Base-by-base conservation (phyloP, 2,329 filamentous ascomycete species). In the Bipolaris sorokiniana region DNA sequence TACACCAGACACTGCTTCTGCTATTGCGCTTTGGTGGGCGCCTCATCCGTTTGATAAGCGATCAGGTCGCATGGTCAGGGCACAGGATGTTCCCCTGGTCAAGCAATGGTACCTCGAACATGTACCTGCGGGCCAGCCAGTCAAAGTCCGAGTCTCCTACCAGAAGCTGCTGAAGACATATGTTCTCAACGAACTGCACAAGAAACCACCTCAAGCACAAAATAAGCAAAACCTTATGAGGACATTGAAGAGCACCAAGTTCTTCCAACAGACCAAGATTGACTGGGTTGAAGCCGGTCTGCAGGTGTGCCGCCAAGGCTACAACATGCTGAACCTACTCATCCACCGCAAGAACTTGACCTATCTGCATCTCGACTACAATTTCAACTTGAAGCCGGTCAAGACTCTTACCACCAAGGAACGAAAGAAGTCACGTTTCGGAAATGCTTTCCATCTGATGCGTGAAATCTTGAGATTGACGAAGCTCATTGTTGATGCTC, bases 101-200 rank as follows among this genome's bases (percentile, higher is more conserved):
- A 99, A 99, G 79, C 95, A 98, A 76, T 98, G 92, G 91, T 99
- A 99, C 72, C 84, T 99, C 5, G 94, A 99, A 78, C 96, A 99
- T 74, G 93, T 92, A 64, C 93, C 95, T 10, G 86, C 89, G 54
- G 90, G 90, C 36, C 92, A 97, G 69, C 94, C 95, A 0, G 93
- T 98, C 64, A 99, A 99, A 80, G 93, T 99, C 52, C 87, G 95
- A 71, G 95, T 99, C 9, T 99, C 95, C 0, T 99, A 99, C 75
- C 95, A 99, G 78, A 99, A 99, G 80, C 82, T 99, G 57, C 83
- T 99, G 41, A 99, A 99, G 82, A 94, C 91, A 3, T 99, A 88
- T 67, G 95, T 99, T 16, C 84, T 99, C 64, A 99, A 99, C 67
- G 94, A 98, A 78, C 83, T 99, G 45, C 96, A 99, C 78, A 96